Evolutionary conservation across 164 flowering plant genomes (phyloP).

Genomic region (Paratinospora sagittata): DNA sequence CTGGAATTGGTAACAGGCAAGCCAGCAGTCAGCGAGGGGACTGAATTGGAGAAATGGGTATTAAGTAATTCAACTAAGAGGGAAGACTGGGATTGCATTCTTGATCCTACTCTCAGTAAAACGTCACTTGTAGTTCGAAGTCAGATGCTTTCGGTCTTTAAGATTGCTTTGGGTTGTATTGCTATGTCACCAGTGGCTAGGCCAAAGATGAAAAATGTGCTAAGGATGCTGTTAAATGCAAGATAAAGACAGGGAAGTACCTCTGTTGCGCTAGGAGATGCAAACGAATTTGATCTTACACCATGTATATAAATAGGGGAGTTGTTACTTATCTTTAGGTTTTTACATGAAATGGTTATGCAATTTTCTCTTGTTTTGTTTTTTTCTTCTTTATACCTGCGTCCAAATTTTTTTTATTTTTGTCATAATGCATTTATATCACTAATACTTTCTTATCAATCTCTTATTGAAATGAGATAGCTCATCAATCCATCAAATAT

Average conservation of each 20-base stretch:
- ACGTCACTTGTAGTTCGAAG: constrained; percentile 34
- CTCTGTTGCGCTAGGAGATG: neutral
- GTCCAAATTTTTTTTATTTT: too few species aligned
- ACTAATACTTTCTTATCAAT: too few species aligned
- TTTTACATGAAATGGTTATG: neutral
- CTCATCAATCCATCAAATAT: too few species aligned
- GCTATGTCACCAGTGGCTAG: constrained; percentile 51
- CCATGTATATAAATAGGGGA: too few species aligned
- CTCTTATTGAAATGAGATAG: too few species aligned
- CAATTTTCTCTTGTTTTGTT: neutral
- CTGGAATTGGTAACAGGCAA: constrained; percentile 65
- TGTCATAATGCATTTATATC: too few species aligned
- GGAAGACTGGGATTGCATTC: constrained; percentile 44
- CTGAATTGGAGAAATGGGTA: constrained; percentile 60
- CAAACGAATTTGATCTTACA: neutral
- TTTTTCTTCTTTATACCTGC: neutral
- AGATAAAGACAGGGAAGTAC: constrained; percentile 22
- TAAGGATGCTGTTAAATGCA: constrained; percentile 60
- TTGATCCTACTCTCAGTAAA: constrained; percentile 43
- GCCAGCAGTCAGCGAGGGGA: constrained; percentile 57
- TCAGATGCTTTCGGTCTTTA: constrained; percentile 66
- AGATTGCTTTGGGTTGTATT: constrained; percentile 59
- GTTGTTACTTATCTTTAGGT: neutral
- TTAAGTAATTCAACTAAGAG: constrained; percentile 32
- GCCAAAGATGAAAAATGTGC: constrained; percentile 62